Conservation (phyloP, 306 rosid genomes). For the Acacia confusa region DNA sequence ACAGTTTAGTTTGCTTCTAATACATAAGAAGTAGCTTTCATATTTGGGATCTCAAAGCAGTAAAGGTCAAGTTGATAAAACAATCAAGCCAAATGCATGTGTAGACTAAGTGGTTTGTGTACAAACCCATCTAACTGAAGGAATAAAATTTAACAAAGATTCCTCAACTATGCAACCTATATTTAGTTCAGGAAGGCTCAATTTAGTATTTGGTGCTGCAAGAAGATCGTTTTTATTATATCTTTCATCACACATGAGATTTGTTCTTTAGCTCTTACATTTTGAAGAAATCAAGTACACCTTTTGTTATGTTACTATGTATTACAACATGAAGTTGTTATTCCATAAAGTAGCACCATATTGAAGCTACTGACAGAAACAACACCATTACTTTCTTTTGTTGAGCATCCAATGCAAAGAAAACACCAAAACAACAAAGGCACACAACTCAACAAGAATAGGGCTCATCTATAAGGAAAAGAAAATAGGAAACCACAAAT, state of each 20-base stretch:
- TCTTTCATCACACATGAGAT: neutral
- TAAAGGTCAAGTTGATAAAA: neutral
- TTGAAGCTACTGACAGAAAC: neutral
- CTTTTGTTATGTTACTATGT: neutral
- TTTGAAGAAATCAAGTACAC: neutral
- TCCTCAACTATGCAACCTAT: neutral
- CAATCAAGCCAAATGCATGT: neutral
- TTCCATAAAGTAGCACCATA: neutral
- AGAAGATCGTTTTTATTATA: neutral
- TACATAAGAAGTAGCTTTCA: neutral
- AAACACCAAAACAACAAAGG: constrained; percentile 13
- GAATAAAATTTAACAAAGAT: neutral
- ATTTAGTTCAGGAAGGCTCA: neutral
- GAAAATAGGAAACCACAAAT: no score
- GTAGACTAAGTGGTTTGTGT: neutral
- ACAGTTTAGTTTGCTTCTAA: neutral
- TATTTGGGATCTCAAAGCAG: neutral
- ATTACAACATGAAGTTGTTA: neutral
- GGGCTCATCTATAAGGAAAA: constrained; percentile 4
- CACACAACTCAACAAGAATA: neutral
- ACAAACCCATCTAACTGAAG: neutral
- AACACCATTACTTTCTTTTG: neutral
- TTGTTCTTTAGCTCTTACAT: neutral
- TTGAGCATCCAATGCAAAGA: neutral
- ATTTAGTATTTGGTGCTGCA: neutral